Evolutionary conservation across 768 basidiomycete genomes (phyloP).

Genomic region (Infundibulicybe gibba): DNA sequence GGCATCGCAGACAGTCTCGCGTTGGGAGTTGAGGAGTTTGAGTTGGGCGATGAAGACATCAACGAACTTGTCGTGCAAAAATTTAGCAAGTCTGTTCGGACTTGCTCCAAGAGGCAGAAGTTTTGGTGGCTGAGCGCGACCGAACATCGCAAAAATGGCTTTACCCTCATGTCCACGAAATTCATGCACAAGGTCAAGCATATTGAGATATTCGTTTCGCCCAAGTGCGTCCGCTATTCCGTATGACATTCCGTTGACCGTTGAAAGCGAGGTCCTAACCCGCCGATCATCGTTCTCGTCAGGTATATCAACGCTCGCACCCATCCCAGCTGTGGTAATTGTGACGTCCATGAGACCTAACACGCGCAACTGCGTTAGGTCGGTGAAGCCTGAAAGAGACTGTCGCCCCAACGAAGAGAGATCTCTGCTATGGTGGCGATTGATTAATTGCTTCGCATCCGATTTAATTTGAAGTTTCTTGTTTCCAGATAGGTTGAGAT

Average conservation of each 20-base stretch:
- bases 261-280: conserved; percentile 86
- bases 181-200: conserved; percentile 91
- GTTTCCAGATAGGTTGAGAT: conserved; percentile 97
- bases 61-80: conserved; percentile 78
- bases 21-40: conserved; percentile 35
- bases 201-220: conserved; percentile 70
- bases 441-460: conserved; percentile 36
- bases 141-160: conserved; percentile 96
- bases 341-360: conserved; percentile 98
- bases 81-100: conserved; percentile 76
- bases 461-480: conserved; percentile 95
- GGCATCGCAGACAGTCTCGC: conserved; percentile 68
- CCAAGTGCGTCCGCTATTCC: conserved; percentile 95
- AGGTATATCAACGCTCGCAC: conserved; percentile 56
- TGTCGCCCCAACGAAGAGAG: conserved; percentile 20
- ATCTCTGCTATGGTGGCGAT: conserved; percentile 22
- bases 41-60: conserved; percentile 59
- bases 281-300: conserved; percentile 88
- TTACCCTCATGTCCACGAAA: conserved; percentile 76
- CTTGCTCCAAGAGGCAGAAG: conserved; percentile 38
- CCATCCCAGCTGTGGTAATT: conserved; percentile 60
- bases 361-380: conserved; percentile 79
- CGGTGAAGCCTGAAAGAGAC: conserved; percentile 78
- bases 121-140: conserved; percentile 54
- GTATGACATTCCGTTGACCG: conserved; percentile 90